Conservation (phyloP, 2,329 filamentous ascomycete species). For the Trichoderma sp. region DNA sequence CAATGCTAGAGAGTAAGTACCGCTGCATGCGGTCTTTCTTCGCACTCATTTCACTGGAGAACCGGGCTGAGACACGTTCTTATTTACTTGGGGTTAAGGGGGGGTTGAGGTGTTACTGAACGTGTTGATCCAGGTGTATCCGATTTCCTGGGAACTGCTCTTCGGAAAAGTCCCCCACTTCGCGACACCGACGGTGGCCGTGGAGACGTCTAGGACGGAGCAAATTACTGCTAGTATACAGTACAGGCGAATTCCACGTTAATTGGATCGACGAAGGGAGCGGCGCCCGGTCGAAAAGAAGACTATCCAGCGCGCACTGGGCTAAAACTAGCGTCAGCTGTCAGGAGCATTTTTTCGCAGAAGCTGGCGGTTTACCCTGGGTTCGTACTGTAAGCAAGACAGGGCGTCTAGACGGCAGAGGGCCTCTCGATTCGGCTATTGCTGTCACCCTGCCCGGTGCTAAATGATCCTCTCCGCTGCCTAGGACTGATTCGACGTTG, state of each 20-base stretch:
- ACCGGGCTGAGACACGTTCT: background rate
- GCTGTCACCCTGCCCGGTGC: background rate
- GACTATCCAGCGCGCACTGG: background rate
- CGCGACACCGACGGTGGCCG: background rate
- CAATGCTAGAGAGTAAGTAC: background rate
- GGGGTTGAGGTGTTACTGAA: background rate
- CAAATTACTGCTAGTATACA: background rate
- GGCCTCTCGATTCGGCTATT: background rate
- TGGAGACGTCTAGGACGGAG: constrained; percentile 5
- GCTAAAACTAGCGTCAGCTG: constrained; percentile 11
- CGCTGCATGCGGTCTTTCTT: background rate
- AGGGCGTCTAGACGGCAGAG: background rate
- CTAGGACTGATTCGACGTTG: background rate
- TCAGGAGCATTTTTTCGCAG: background rate
- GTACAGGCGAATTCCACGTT: background rate
- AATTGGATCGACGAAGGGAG: constrained; percentile 11
- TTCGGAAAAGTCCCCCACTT: constrained; percentile 17
- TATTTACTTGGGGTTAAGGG: background rate
- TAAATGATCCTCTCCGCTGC: background rate
- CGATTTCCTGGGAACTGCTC: constrained; percentile 9
- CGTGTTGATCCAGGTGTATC: background rate
- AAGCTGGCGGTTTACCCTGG: background rate
- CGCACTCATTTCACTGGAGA: background rate
- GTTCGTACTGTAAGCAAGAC: background rate
- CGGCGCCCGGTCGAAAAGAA: background rate